Percentiles rank a stretch among this genome's conserved stretches.
Conservation (phyloP, 805 yeast species). For the Cyberlindnera japonica region DNA sequence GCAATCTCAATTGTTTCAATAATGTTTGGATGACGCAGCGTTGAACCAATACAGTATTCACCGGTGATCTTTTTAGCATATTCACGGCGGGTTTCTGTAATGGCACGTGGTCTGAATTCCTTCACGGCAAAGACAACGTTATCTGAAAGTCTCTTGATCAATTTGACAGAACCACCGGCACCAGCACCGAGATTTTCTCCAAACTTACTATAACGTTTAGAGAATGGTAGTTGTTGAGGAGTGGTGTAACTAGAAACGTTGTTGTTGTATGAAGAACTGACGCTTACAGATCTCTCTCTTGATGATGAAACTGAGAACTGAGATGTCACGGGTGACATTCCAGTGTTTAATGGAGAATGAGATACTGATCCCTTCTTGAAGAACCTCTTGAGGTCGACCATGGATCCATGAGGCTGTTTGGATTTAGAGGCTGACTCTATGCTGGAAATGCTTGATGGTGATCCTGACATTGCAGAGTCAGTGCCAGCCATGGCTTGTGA, state of each 20-base stretch:
- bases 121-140: slow-evolving; percentile 82
- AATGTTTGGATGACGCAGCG: slow-evolving; percentile 84
- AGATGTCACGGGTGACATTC: slow-evolving; percentile 9
- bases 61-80: slow-evolving; percentile 91
- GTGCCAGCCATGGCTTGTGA: background rate
- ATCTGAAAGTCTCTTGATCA: slow-evolving; percentile 66
- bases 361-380: slow-evolving; percentile 46
- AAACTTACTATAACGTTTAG: slow-evolving; percentile 73
- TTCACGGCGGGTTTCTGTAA: slow-evolving; percentile 74
- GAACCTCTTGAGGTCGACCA: slow-evolving; percentile 73
- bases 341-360: slow-evolving; percentile 20
- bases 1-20: slow-evolving; percentile 89
- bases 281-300: slow-evolving; percentile 27
- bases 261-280: slow-evolving; percentile 35
- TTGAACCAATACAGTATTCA: slow-evolving; percentile 91
- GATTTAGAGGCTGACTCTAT: slow-evolving; percentile 36
- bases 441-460: slow-evolving; percentile 28
- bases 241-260: slow-evolving; percentile 34
- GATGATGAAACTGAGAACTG: slow-evolving; percentile 4
- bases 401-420: slow-evolving; percentile 65
- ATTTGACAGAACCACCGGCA: slow-evolving; percentile 87
- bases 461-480: slow-evolving; percentile 16
- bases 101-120: slow-evolving; percentile 77
- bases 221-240: slow-evolving; percentile 50
- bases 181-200: slow-evolving; percentile 92